These are phyloP conservation scores for Rhazya stricta DNA, from an alignment of 257 asterid genomes.

Conservation along the genomic window DNA sequence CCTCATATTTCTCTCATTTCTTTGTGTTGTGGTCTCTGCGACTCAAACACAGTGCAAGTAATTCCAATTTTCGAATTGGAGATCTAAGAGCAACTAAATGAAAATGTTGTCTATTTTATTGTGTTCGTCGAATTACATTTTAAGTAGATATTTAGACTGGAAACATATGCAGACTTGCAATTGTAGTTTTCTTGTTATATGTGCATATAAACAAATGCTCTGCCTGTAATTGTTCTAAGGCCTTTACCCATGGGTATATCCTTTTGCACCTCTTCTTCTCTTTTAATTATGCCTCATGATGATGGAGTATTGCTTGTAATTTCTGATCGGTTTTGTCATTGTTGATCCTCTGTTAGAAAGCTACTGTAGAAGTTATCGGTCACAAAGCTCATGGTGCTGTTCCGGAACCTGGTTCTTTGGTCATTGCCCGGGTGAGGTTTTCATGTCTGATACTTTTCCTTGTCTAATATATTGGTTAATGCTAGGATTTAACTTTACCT, in stretches of 20 bases:
- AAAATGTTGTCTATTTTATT: background rate
- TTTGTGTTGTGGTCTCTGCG: background rate
- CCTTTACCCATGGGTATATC: background rate
- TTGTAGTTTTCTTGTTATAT: background rate
- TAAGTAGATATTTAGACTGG: background rate
- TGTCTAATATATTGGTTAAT: background rate
- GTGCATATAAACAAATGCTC: too few species aligned
- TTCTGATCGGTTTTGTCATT: constrained; percentile 10
- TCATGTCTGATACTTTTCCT: background rate
- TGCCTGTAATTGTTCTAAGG: background rate
- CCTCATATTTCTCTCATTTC: background rate
- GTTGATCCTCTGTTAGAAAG: constrained; percentile 44
- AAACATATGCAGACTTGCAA: background rate
- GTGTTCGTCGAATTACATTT: background rate
- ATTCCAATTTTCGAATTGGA: background rate
- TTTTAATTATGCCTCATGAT: background rate
- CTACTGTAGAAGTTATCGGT: constrained; percentile 77
- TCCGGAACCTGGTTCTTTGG: constrained; percentile 80
- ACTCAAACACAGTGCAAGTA: background rate
- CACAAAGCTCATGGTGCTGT: constrained; percentile 93
- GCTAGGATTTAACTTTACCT: constrained; percentile 10
- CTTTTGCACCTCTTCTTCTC: background rate
- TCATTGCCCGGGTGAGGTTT: constrained; percentile 68
- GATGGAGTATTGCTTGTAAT: background rate
- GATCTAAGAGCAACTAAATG: background rate